These are phyloP conservation scores for Senna siamea DNA, from an alignment of 306 rosid genomes.

Conservation along the genomic window DNA sequence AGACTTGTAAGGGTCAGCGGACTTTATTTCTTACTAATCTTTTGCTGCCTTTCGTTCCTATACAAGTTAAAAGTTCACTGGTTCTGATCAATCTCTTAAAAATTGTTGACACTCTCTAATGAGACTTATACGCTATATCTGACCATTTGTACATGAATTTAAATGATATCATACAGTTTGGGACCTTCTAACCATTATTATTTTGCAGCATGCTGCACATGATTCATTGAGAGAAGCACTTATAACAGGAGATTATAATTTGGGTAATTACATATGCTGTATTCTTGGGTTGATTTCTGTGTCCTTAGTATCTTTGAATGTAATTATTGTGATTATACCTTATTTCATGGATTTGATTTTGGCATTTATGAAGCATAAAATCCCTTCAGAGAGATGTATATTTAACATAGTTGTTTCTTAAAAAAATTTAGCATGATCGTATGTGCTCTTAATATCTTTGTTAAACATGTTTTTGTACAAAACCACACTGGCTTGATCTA, in stretches of 20 bases:
- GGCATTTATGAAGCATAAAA: conserved; percentile 13
- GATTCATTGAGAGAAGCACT: conserved; percentile 82
- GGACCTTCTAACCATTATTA: conserved; percentile 31
- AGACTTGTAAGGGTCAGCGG: not conserved
- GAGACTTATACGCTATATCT: conserved; percentile 17
- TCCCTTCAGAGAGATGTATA: not conserved
- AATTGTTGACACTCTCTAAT: conserved; percentile 2
- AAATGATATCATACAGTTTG: conserved; percentile 27
- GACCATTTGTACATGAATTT: conserved; percentile 18
- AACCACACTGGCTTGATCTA: conserved; percentile 9
- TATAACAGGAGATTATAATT: conserved; percentile 48
- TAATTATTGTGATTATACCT: conserved; percentile 8
- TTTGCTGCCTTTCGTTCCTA: conserved; percentile 18
- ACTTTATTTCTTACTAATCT: not conserved
- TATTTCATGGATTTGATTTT: conserved; percentile 1
- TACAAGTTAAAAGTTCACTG: conserved; percentile 20
- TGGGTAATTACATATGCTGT: conserved; percentile 54
- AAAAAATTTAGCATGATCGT: not conserved
- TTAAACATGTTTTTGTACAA: not conserved
- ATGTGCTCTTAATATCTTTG: conserved; percentile 2
- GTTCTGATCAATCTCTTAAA: conserved; percentile 7
- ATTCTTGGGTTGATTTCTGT: conserved; percentile 11
- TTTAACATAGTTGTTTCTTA: not conserved
- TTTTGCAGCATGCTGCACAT: conserved; percentile 85
- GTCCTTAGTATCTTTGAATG: conserved; percentile 21